These are phyloP conservation scores for Hippophae rhamnoides DNA, from an alignment of 306 rosid species.

Conservation along the genomic window DNA sequence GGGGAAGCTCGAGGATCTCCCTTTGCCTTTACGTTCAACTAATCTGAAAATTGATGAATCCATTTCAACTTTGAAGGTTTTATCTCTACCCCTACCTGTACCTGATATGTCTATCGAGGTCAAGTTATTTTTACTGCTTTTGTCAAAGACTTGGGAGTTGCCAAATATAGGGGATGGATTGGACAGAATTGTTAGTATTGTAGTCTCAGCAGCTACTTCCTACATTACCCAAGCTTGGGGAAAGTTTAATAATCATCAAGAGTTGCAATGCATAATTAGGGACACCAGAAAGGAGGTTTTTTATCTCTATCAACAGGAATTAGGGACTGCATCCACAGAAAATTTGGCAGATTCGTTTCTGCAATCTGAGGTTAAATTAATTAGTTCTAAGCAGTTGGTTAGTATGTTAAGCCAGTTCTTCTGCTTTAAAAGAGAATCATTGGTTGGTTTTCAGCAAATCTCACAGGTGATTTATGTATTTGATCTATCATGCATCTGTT, in stretches of 20 bases:
- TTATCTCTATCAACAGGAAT: constrained; percentile 42
- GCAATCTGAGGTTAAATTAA: constrained; percentile 48
- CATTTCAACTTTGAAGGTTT: constrained; percentile 41
- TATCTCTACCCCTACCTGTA: constrained; percentile 55
- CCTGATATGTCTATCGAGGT: constrained; percentile 61
- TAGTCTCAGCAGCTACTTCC: constrained; percentile 67
- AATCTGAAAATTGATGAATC: constrained; percentile 49
- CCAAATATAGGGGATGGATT: constrained; percentile 50
- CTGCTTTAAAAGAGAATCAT: constrained; percentile 30
- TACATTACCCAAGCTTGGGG: constrained; percentile 41
- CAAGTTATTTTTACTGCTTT: constrained; percentile 58
- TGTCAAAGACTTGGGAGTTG: constrained; percentile 55
- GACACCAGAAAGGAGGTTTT: constrained; percentile 59
- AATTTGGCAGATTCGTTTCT: constrained; percentile 31
- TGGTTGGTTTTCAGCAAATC: constrained; percentile 33
- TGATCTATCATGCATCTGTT: constrained; percentile 9
- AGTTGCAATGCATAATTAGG: constrained; percentile 39
- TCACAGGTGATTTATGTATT: constrained; percentile 42
- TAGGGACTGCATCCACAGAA: constrained; percentile 34
- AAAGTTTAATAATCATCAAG: constrained; percentile 36
- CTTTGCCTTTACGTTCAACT: constrained; percentile 65
- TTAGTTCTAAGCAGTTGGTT: constrained; percentile 63
- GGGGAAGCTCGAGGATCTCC: constrained; percentile 90
- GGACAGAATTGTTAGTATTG: constrained; percentile 49
- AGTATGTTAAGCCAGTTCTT: constrained; percentile 51